phyloP scores from a whole-genome alignment of 2,329 filamentous ascomycete species.

The Rhinocladiella mackenziei region DNA sequence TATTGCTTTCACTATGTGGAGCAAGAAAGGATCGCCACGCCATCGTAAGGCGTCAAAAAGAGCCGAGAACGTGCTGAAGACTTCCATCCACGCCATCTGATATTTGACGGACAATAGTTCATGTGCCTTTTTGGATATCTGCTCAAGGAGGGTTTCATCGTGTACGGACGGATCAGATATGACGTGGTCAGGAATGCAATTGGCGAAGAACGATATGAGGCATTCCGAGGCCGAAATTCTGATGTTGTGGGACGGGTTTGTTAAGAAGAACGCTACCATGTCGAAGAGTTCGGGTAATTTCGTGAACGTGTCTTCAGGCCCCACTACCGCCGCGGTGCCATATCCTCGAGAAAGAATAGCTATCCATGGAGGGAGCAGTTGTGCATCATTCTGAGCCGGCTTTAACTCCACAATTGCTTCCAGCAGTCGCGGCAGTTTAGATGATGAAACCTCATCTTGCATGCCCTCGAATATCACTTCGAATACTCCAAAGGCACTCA shows the following conservation, averaged over 20 bases:
- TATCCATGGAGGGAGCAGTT: constrained; percentile 92
- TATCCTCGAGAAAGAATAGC: constrained; percentile 92
- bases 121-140: constrained; percentile 66
- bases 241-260: constrained; percentile 87
- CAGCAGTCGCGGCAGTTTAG: constrained; percentile 82
- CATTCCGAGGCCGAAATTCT: constrained; percentile 92
- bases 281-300: constrained; percentile 82
- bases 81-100: constrained; percentile 90
- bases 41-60: constrained; percentile 85
- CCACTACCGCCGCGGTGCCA: constrained; percentile 84
- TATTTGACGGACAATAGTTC: constrained; percentile 83
- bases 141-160: constrained; percentile 84
- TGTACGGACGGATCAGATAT: constrained; percentile 86
- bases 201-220: constrained; percentile 85
- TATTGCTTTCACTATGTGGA: constrained; percentile 69
- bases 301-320: constrained; percentile 85
- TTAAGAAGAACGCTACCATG: constrained; percentile 74
- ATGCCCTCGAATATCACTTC: constrained; percentile 94
- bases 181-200: constrained; percentile 78
- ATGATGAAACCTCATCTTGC: constrained; percentile 78
- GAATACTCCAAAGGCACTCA: constrained; percentile 95
- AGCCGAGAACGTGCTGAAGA: constrained; percentile 80
- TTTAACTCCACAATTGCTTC: constrained; percentile 90
- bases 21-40: constrained; percentile 74
- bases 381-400: constrained; percentile 87